Base-by-base conservation (phyloP, 78 protist genomes). In the Speleostelium caveatum region DNA sequence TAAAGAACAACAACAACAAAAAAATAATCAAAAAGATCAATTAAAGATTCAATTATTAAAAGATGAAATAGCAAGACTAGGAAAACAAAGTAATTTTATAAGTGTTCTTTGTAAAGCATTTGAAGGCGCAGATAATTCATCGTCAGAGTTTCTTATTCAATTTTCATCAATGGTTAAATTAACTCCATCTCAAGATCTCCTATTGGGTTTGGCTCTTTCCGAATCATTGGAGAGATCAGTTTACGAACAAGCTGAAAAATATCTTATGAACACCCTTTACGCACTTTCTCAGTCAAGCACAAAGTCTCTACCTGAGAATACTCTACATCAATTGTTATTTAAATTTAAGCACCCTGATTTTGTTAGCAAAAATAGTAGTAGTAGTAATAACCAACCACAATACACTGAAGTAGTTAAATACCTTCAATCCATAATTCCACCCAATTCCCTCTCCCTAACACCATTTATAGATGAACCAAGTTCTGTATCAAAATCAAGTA, bases 281-380 rank as follows among this genome's bases (percentile, higher is more conserved):
- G 71, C 62, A 68, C 30, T 83, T 14, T 28, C 90, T 45, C 83
- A 74, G 42, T 26, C 94, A 30, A 63, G 49, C 49, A 66, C 78
- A 19, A 88, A 88, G 66, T 88, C 94, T 33, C 35, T 88, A 49
- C 94, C 94, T 42, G 94, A 88, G 58, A 88, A 88, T 56, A 49
- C 68, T 24, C 55, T 88, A 53, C 87, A 88, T 36, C 80, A 88
- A 69, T 51, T 88, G 51, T 62, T 88, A 24, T 73, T 41, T 67
- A 88, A 76, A 49, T 71, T 75, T 30, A 83, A 75, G 24, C 45
- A 42, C 19, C 93, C 24, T 38, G 61, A 49, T n/a, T n/a, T 4
- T 28, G 36, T 17, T n/a, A 14, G 24, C 1, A 2, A 21, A n/a
- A 6, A 45, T 6, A 45, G n/a, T 45, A 10, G n/a, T 14, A 45